Evolutionary conservation across 2,329 filamentous ascomycete species (phyloP).

Genomic region (Phaeophleospora eucalypticola): DNA sequence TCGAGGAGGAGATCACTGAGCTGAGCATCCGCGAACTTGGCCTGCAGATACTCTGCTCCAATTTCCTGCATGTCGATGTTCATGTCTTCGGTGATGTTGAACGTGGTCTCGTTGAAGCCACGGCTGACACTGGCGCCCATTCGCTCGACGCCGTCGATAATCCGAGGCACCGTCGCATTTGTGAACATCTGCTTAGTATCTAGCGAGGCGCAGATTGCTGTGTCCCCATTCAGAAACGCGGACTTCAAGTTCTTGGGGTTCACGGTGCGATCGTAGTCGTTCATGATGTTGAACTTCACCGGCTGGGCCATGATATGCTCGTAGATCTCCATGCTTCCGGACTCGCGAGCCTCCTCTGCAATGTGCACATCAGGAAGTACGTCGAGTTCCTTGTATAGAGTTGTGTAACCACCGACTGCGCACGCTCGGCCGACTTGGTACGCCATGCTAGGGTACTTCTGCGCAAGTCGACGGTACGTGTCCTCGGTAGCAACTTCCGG

Average conservation of each 20-base stretch:
- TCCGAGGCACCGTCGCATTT: neutral
- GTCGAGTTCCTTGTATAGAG: slow-evolving; percentile 37
- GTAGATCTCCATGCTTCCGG: slow-evolving; percentile 14
- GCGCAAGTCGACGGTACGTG: slow-evolving; percentile 35
- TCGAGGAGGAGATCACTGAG: slow-evolving; percentile 7
- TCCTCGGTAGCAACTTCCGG: slow-evolving; percentile 37
- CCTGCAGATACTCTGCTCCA: neutral
- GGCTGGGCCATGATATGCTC: slow-evolving; percentile 28
- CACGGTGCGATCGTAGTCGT: slow-evolving; percentile 35
- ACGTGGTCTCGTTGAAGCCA: slow-evolving; percentile 14
- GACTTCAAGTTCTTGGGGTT: slow-evolving; percentile 8
- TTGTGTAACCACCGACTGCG: slow-evolving; percentile 37
- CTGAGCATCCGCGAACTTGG: no score
- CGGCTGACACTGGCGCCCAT: neutral
- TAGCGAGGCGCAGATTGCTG: slow-evolving; percentile 30
- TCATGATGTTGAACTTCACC: slow-evolving; percentile 28
- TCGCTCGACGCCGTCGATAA: neutral
- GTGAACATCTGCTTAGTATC: slow-evolving; percentile 14
- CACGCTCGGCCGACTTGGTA: slow-evolving; percentile 41
- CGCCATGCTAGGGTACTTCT: slow-evolving; percentile 27
- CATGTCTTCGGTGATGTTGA: slow-evolving; percentile 34
- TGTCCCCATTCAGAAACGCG: slow-evolving; percentile 36
- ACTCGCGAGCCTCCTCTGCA: slow-evolving; percentile 40
- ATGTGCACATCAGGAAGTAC: slow-evolving; percentile 39
- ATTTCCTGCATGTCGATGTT: slow-evolving; percentile 14